phyloP scores from a whole-genome alignment of 805 yeast genomes.

The Torulaspora microellipsoides region DNA sequence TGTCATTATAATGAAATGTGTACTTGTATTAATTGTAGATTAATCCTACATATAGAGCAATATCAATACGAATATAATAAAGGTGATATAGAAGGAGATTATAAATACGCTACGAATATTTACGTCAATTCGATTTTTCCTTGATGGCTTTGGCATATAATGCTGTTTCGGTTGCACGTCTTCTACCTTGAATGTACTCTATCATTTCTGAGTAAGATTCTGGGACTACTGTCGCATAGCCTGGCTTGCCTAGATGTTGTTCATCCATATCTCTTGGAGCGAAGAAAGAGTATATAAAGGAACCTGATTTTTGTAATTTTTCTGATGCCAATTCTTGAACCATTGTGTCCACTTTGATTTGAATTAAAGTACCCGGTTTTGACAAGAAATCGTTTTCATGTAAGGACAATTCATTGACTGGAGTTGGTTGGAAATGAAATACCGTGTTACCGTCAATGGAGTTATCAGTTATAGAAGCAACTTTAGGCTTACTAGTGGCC shows the following conservation, averaged over 20 bases:
- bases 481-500: slow-evolving; percentile 20
- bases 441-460: slow-evolving; percentile 22
- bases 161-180: slow-evolving; percentile 83
- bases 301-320: slow-evolving; percentile 67
- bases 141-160: slow-evolving; percentile 40
- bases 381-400: slow-evolving; percentile 55
- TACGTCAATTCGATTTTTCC: neutral
- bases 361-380: slow-evolving; percentile 82
- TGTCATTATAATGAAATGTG: slow-evolving; percentile 1
- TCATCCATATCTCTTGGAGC: slow-evolving; percentile 57
- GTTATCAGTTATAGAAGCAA: slow-evolving; percentile 29
- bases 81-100: too few relatives aligned
- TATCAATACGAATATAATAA: too few relatives aligned
- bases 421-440: slow-evolving; percentile 51
- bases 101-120: neutral
- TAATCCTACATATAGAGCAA: too few relatives aligned
- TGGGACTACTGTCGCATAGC: slow-evolving; percentile 76
- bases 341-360: slow-evolving; percentile 80
- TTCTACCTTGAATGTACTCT: slow-evolving; percentile 82
- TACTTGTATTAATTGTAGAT: too few relatives aligned
- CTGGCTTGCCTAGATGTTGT: slow-evolving; percentile 40
- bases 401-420: slow-evolving; percentile 50
- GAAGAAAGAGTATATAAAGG: slow-evolving; percentile 83
- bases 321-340: slow-evolving; percentile 65
- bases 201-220: slow-evolving; percentile 89